Evolutionary conservation across 106 monocot genomes (phyloP).

Genomic region (Phalaenopsis aphrodite): DNA sequence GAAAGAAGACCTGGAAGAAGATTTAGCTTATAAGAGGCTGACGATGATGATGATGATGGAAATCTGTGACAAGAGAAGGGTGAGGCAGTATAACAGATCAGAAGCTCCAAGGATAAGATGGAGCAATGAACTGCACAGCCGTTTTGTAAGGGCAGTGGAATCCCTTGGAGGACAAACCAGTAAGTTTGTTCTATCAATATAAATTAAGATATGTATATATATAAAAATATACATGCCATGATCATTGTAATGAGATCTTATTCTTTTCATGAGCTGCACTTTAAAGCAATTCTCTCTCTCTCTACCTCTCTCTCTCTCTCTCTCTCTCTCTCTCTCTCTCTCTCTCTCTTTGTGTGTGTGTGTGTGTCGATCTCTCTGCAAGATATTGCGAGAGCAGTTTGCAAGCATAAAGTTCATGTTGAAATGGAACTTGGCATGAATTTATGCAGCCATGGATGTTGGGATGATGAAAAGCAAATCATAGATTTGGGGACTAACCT

Average conservation of each 20-base stretch:
- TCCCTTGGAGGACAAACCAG: constrained; percentile 62
- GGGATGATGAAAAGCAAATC: too few relatives aligned
- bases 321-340: constrained; percentile 3
- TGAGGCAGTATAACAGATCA: constrained; percentile 65
- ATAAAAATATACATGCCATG: background rate
- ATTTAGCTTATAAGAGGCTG: background rate
- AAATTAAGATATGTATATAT: background rate
- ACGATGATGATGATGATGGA: constrained; percentile 2
- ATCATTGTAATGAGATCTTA: background rate
- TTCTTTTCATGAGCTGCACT: background rate
- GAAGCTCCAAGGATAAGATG: constrained; percentile 69
- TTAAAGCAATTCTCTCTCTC: background rate
- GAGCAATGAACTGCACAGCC: constrained; percentile 71
- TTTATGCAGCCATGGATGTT: too few relatives aligned
- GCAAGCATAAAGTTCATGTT: background rate
- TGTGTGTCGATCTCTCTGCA: background rate
- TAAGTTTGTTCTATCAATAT: constrained; percentile 19
- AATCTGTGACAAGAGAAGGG: constrained; percentile 26
- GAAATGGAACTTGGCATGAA: too few relatives aligned
- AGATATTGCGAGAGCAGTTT: background rate
- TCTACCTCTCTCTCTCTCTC: too few relatives aligned
- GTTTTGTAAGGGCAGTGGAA: constrained; percentile 52
- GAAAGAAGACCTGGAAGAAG: background rate
- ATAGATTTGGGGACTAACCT: too few relatives aligned
- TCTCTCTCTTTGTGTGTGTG: background rate